Evolutionary conservation across 2,329 filamentous ascomycete species (phyloP).

Genomic region (Lachnellula arida): DNA sequence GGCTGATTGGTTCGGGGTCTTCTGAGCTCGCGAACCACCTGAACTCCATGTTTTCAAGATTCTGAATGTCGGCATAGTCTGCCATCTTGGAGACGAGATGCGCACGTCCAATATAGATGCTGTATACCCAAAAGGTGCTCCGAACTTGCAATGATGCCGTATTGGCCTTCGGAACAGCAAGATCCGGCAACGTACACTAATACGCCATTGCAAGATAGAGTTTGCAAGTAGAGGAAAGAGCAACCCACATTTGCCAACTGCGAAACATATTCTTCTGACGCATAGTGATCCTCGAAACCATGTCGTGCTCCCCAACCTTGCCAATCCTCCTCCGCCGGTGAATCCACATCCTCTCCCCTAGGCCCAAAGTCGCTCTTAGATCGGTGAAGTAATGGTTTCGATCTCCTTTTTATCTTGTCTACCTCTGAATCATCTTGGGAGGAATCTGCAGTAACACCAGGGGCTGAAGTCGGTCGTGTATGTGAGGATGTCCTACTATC

Average conservation of each 20-base stretch:
- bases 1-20: neutral
- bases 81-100: neutral
- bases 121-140: conserved; percentile 4
- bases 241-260: conserved; percentile 56
- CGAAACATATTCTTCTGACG: conserved; percentile 65
- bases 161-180: neutral
- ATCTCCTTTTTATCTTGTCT: conserved; percentile 21
- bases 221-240: conserved; percentile 21
- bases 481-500: conserved; percentile 7
- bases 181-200: neutral
- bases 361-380: conserved; percentile 51
- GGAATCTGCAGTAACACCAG: conserved; percentile 21
- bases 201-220: neutral
- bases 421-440: conserved; percentile 28
- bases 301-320: conserved; percentile 47
- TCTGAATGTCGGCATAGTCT: no score
- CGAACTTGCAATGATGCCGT: neutral
- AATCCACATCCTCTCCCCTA: conserved; percentile 33
- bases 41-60: neutral
- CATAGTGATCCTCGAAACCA: conserved; percentile 70
- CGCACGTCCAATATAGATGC: neutral
- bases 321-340: conserved; percentile 22
- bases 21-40: neutral
- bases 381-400: conserved; percentile 30
- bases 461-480: conserved; percentile 20